A percentile compares a stretch with the other conserved stretches of the same genome.
Evolutionary conservation across 2,329 filamentous ascomycete species (phyloP).

Genomic region (Phoma herbarum): DNA sequence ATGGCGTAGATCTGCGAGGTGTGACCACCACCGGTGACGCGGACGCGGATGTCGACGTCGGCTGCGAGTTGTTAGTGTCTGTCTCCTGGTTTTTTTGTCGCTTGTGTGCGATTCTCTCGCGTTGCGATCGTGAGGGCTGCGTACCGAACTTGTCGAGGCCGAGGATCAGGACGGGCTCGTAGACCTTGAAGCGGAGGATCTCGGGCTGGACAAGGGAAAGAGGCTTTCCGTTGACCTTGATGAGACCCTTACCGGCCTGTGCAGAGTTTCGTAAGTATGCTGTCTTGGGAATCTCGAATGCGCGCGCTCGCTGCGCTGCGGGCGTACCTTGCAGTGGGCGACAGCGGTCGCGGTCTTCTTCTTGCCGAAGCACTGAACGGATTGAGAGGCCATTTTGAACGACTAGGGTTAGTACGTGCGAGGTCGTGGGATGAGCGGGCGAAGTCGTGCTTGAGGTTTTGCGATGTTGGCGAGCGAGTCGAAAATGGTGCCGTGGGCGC

Average conservation of each 20-base stretch:
- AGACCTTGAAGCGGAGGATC: constrained; percentile 99
- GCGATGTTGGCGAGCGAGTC: constrained; percentile 21
- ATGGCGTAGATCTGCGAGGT: constrained; percentile 97
- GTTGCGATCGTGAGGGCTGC: constrained; percentile 26
- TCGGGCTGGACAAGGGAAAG: constrained; percentile 93
- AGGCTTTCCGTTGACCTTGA: constrained; percentile 99
- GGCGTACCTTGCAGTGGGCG: constrained; percentile 87
- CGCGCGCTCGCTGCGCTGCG: constrained; percentile 35
- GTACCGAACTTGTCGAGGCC: constrained; percentile 93
- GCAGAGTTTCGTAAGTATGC: constrained; percentile 38
- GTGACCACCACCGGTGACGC: constrained; percentile 96
- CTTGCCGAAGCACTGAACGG: constrained; percentile 96
- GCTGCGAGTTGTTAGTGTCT: constrained; percentile 52
- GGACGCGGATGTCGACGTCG: constrained; percentile 95
- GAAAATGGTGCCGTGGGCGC: constrained; percentile 35
- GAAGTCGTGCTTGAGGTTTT: constrained; percentile 23
- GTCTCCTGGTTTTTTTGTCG: neutral
- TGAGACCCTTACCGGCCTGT: constrained; percentile 82
- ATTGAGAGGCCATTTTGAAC: constrained; percentile 55
- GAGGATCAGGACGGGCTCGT: constrained; percentile 97
- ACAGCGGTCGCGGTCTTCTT: constrained; percentile 73
- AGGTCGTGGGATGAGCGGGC: constrained; percentile 40
- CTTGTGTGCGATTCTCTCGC: neutral
- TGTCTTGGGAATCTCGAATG: constrained; percentile 10
- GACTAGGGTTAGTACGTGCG: constrained; percentile 49